Conservation (phyloP, 169 alveolate species). For the Plasmodium inui region DNA sequence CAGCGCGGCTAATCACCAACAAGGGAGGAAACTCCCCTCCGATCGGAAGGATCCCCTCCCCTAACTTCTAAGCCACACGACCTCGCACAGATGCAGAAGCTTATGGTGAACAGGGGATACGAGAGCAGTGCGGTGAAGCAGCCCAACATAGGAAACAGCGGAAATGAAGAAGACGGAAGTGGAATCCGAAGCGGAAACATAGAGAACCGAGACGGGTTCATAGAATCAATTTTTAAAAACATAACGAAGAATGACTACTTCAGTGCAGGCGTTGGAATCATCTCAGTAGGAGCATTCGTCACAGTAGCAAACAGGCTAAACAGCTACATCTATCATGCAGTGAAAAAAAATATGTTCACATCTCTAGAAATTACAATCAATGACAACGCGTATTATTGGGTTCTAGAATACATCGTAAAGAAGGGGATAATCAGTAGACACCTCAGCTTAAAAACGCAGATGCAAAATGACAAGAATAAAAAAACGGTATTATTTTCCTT, state of each 20-base stretch:
- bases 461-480: conserved; percentile 43
- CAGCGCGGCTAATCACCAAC: not conserved
- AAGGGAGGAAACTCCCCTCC: too few relatives aligned
- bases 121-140: conserved; percentile 15
- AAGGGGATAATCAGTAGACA: conserved; percentile 78
- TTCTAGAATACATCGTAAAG: conserved; percentile 81
- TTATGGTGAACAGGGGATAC: conserved; percentile 15
- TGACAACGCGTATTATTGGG: conserved; percentile 84
- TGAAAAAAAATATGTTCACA: conserved; percentile 62
- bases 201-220: not conserved
- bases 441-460: conserved; percentile 65
- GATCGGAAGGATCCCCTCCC: not conserved
- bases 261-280: conserved; percentile 78
- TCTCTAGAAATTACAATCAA: conserved; percentile 81
- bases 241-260: conserved; percentile 75
- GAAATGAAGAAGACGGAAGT: not conserved
- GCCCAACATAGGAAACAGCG: not conserved
- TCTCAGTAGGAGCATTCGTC: conserved; percentile 77
- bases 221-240: conserved; percentile 62
- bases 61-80: not conserved
- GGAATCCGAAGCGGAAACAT: too few relatives aligned
- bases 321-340: conserved; percentile 73
- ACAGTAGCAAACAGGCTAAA: conserved; percentile 63
- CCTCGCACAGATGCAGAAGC: conserved; percentile 37
- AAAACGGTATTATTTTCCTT: conserved; percentile 26